Evolutionary conservation across 2,329 filamentous ascomycete genomes (phyloP).

Genomic region (Epichloe sp.): DNA sequence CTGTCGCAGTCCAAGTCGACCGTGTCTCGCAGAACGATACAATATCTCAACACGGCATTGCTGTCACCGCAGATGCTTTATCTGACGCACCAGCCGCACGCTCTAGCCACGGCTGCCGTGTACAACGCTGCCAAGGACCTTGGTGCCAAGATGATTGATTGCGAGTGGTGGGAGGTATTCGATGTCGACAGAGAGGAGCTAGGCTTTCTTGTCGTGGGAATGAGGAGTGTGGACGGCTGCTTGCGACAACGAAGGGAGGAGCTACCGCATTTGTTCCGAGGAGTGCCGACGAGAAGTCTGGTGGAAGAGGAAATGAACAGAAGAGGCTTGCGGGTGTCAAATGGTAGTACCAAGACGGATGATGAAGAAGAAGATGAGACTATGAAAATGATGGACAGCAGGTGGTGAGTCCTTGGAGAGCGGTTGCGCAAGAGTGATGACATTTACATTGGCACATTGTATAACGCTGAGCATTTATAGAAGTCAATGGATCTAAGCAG

Average conservation of each 20-base stretch:
- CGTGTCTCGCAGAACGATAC: slow-evolving; percentile 53
- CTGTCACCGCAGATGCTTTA: slow-evolving; percentile 82
- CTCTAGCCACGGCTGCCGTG: slow-evolving; percentile 74
- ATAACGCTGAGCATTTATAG: too few species aligned
- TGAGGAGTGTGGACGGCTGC: slow-evolving; percentile 67
- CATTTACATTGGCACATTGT: too few species aligned
- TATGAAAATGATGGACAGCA: slow-evolving; percentile 26
- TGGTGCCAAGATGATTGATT: slow-evolving; percentile 64
- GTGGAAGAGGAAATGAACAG: slow-evolving; percentile 48
- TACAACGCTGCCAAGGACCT: slow-evolving; percentile 77
- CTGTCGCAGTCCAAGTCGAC: slow-evolving; percentile 30
- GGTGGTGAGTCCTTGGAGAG: slow-evolving; percentile 8
- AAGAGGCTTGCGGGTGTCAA: slow-evolving; percentile 27
- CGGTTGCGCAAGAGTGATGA: too few species aligned
- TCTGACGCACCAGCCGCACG: slow-evolving; percentile 79
- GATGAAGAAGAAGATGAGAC: slow-evolving; percentile 32
- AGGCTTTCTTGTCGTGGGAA: slow-evolving; percentile 77
- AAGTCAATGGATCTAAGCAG: too few species aligned
- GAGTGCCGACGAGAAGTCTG: slow-evolving; percentile 43
- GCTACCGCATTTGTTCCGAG: slow-evolving; percentile 33
- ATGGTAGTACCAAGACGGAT: slow-evolving; percentile 13
- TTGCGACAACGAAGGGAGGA: slow-evolving; percentile 44
- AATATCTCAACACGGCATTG: slow-evolving; percentile 75
- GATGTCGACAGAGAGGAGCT: slow-evolving; percentile 91
- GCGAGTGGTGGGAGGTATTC: slow-evolving; percentile 96